Percentiles rank a stretch among this genome's conserved stretches.
phyloP scores from a whole-genome alignment of 768 basidiomycete genomes.

The Auriscalpium orientale region DNA sequence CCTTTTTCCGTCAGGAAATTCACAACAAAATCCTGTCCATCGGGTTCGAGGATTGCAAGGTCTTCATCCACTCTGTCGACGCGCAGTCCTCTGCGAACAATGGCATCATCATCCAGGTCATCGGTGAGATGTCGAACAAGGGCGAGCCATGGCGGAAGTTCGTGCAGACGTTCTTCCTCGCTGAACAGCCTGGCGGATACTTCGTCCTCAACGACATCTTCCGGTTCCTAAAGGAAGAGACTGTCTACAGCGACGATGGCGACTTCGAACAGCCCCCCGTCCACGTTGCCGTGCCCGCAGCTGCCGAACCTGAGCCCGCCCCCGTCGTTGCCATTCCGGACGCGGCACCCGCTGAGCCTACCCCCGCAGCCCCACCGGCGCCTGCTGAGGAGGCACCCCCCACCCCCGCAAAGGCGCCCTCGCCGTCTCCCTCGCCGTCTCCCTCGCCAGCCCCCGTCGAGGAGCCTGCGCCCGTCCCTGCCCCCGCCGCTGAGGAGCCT shows the following conservation, averaged over 20 bases:
- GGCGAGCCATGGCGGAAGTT: conserved; percentile 95
- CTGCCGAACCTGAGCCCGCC: conserved; percentile 24
- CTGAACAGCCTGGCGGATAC: conserved; percentile 98
- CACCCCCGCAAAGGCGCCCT: conserved; percentile 32
- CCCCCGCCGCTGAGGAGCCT: conserved; percentile 27
- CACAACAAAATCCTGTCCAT: conserved; percentile 93
- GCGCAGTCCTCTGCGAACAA: conserved; percentile 91
- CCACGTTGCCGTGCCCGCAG: conserved; percentile 45
- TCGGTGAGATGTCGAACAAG: conserved; percentile 97
- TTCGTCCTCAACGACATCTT: conserved; percentile 99
- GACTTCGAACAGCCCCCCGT: background rate
- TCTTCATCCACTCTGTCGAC: conserved; percentile 98
- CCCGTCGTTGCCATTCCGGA: conserved; percentile 20
- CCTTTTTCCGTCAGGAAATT: conserved; percentile 61
- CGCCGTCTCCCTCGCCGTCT: conserved; percentile 28
- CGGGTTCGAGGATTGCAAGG: conserved; percentile 94
- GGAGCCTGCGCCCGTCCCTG: conserved; percentile 27
- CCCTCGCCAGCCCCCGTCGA: conserved; percentile 31
- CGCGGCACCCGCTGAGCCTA: conserved; percentile 17
- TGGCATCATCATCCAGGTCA: conserved; percentile 98
- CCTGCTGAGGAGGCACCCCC: conserved; percentile 28
- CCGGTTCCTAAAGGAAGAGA: conserved; percentile 96
- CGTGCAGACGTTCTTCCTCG: conserved; percentile 99
- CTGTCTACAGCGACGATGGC: conserved; percentile 69
- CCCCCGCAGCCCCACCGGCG: conserved; percentile 28